Conservation (phyloP, 768 basidiomycete species). For the Sarcomyxa edulis region DNA sequence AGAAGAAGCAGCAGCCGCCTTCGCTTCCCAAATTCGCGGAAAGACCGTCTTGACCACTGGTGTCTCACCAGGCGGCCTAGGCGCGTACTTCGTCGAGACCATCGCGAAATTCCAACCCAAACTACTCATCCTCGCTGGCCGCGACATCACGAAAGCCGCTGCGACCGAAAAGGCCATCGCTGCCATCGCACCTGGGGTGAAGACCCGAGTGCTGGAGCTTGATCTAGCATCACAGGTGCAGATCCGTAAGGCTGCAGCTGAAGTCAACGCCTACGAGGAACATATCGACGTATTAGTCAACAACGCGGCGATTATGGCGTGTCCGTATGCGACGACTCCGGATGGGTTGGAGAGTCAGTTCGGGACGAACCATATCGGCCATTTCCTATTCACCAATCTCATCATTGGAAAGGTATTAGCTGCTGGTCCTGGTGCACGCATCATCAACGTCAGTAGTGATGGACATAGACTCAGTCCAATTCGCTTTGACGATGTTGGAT, state of each 20-base stretch:
- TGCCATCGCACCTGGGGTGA: no score
- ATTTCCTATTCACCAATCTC: slow-evolving; percentile 16
- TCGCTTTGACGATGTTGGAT: slow-evolving; percentile 8
- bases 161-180: no score
- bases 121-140: no score
- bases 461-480: slow-evolving; percentile 5
- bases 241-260: slow-evolving; percentile 12
- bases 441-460: slow-evolving; percentile 4
- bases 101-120: no score
- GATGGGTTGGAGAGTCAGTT: slow-evolving; percentile 18
- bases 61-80: no score
- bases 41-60: no score
- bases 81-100: no score
- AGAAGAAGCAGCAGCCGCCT: no score
- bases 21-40: no score
- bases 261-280: slow-evolving; percentile 13
- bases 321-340: slow-evolving; percentile 14
- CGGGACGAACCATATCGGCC: slow-evolving; percentile 17
- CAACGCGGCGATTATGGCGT: slow-evolving; percentile 19
- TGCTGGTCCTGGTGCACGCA: slow-evolving; percentile 7
- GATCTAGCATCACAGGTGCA: slow-evolving; percentile 11
- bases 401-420: slow-evolving; percentile 6
- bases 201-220: no score
- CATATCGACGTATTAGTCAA: slow-evolving; percentile 15
- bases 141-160: no score